Base-by-base conservation (phyloP, 1,139 yeast genomes). In the Meyerozyma smithsonii region DNA sequence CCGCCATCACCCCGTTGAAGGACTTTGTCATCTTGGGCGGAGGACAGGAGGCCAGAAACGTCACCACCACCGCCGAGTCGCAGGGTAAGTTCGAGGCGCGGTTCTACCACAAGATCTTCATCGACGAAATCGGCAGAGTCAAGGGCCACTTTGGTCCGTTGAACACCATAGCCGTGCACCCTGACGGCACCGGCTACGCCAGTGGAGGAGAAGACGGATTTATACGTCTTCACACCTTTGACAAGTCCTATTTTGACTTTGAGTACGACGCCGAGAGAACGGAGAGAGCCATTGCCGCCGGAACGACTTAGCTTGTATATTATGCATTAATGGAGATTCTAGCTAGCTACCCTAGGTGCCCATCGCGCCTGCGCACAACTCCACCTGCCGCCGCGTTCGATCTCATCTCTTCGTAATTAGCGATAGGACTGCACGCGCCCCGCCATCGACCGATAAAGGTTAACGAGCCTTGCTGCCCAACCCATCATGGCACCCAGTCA, bases 141-240 rank as follows among this genome's bases (percentile, higher is more conserved):
- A 87, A 86, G 68, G 98, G 98, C 45, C 99, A 94, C 72, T 92
- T 92, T 76, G 99, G 98, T 74, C 99, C 98, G 38, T 79, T 92
- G 59, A 92, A 94, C 70, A 82, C 88, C 48, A 76, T 94, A 48
- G 96, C 96, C 33, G 87, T 88, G 41, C 96, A 89, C 64, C 98
- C 99, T 45, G 85, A 82, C 56, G 98, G 98, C 43, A 79, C 84
- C 35, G 86, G 94, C 36, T 92, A 86, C 64, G 92, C 95, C 25
- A 84, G 95, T 50, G 99, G 98, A 43, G 96, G 97, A 59, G 98
- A 92, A 75, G 99, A 92, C 72, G 99, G 97, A 65, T 87, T 81
- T 56, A 85, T 92, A 47, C 87, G 98, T 70, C 79, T 92, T 51
- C 97, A 92, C 66, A 83, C 84, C 55, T 92, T 88, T 65, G 97